phyloP scores from a whole-genome alignment of 2,329 filamentous ascomycete genomes.

The Calonectria hongkongensis region DNA sequence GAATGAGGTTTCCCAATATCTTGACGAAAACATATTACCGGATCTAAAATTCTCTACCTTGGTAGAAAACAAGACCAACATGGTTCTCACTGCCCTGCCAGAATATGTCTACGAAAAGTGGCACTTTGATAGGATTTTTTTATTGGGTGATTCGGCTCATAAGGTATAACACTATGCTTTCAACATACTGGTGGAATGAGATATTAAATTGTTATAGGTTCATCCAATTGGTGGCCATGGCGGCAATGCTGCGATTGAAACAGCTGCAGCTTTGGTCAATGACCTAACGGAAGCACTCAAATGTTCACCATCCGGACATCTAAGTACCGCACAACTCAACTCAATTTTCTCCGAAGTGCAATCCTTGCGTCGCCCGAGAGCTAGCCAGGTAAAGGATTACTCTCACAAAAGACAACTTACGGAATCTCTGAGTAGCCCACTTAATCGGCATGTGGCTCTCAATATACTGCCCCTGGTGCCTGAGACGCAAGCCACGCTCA shows the following conservation, averaged over 20 bases:
- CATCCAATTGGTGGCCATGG: slow-evolving; percentile 36
- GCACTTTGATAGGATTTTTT: slow-evolving; percentile 61
- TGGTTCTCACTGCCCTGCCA: slow-evolving; percentile 57
- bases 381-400: slow-evolving; percentile 2
- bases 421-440: slow-evolving; percentile 23
- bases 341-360: slow-evolving; percentile 21
- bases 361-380: not conserved
- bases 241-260: slow-evolving; percentile 41
- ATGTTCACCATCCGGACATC: not conserved
- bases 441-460: slow-evolving; percentile 7
- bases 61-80: slow-evolving; percentile 46
- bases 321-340: not conserved
- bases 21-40: slow-evolving; percentile 19
- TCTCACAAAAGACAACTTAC: slow-evolving; percentile 33
- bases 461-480: slow-evolving; percentile 11
- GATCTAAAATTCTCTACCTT: slow-evolving; percentile 28
- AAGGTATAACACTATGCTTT: slow-evolving; percentile 53
- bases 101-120: slow-evolving; percentile 63
- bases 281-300: not conserved
- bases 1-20: not conserved
- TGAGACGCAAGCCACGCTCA: slow-evolving; percentile 22
- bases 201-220: slow-evolving; percentile 3
- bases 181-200: not conserved
- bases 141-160: slow-evolving; percentile 65
- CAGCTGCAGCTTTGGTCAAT: slow-evolving; percentile 33